Base-by-base conservation (phyloP, 805 yeast species). In the Maudiozyma saulgeensis region DNA sequence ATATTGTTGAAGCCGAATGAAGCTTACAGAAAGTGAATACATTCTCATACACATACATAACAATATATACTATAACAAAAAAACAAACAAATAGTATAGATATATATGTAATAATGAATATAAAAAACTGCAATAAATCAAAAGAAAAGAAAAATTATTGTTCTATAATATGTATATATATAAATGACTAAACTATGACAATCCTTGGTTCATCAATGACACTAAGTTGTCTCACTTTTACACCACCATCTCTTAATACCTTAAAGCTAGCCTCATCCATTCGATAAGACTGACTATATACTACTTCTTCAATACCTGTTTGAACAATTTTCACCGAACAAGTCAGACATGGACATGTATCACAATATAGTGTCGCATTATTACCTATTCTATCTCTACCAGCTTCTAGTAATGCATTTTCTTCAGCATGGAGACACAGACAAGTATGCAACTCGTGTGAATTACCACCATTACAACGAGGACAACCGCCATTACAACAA, bases 261-360 rank as follows among this genome's bases (percentile, higher is more conserved):
- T 72, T 69, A 44, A 81, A 82, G 25, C 91, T 80, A n/a, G 75
- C 72, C 9, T 71, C 78, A 63, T 93, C 99, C 98, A 93, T 93
- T 41, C 89, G 82, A 63, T 93, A 93, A 51, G 87, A 80, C 65
- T 87, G 95, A 7, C 95, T 87, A 60, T 91, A 93, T 3, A 93
- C 95, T 7, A 93, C 99, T 64, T 90, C 96, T 15, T 71, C 75
- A 42, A 93, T 82, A 1, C 99, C 99, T 55, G 84, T 75, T 67
- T 93, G 99, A 8, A 89, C 96, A 47, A 93, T 91, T 68, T 93
- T 93, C 40, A 93, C 88, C 5, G 96, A 82, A 63, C 99, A 93
- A 0, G 99, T 93, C 51, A 93, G 71, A 63, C 99, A 93, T 0
- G 99, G 99, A 60, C 99, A 87, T 0, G 99, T 93, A 65, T 93